phyloP scores from a whole-genome alignment of 805 yeast genomes.

The Candida maesae region DNA sequence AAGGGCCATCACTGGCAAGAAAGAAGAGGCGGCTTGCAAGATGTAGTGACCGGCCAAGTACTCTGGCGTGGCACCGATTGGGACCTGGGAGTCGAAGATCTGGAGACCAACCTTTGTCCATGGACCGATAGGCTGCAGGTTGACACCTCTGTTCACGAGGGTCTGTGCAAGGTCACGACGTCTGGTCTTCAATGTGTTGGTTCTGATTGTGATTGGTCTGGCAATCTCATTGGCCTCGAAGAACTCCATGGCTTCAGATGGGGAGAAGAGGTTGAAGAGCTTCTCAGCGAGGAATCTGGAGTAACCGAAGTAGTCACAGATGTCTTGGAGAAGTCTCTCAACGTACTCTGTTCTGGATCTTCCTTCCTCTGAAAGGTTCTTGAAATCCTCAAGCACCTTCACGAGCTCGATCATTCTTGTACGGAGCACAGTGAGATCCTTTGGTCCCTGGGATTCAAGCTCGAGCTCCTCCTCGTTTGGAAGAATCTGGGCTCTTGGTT shows the following conservation, averaged over 20 bases:
- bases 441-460: conserved; percentile 47
- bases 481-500: conserved; percentile 73
- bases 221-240: conserved; percentile 98
- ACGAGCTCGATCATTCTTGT: conserved; percentile 95
- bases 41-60: conserved; percentile 97
- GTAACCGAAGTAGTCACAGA: conserved; percentile 92
- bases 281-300: conserved; percentile 90
- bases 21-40: conserved; percentile 97
- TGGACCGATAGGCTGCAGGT: conserved; percentile 91
- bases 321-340: conserved; percentile 75
- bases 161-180: conserved; percentile 95
- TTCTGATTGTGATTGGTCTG: conserved; percentile 94
- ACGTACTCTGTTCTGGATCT: conserved; percentile 80
- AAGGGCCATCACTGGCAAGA: conserved; percentile 95
- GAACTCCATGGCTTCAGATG: conserved; percentile 95
- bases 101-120: conserved; percentile 99
- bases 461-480: conserved; percentile 67
- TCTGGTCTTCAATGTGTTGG: conserved; percentile 93
- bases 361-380: conserved; percentile 77
- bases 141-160: conserved; percentile 93
- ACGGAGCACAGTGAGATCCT: conserved; percentile 77
- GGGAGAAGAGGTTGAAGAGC: conserved; percentile 84
- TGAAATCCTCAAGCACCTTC: conserved; percentile 89
- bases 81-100: conserved; percentile 97
- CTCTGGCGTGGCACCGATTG: conserved; percentile 99